Evolutionary conservation across 495 filamentous ascomycete genomes (phyloP), one percentile per base, ranked within the genome.

Genomic region (Cercophora newfieldiana): DNA sequence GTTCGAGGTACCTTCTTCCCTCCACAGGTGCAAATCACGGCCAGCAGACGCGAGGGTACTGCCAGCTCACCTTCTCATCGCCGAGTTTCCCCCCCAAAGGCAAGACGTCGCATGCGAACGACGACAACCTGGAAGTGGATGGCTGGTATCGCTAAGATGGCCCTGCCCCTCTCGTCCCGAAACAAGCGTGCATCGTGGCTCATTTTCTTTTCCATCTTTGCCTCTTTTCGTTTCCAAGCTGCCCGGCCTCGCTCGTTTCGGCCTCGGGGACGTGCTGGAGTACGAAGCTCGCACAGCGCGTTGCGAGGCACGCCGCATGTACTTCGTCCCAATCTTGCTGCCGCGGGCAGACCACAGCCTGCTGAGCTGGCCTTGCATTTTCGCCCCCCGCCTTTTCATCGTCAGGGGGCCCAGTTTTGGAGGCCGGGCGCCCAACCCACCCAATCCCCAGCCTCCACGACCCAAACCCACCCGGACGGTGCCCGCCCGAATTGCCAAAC

Each of bases 351-450:
- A 30, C 44, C 68, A 70, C 66, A 71, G 69, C 68, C 71, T 58
- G 65, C 68, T 77, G 75, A 67, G 75, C 66, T 77, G 75, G 70
- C 75, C 70, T 71, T 75, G 73, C 75, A 77, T 72, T 57, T 68
- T 58, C 68, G 63, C 63, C 67, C 68, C 66, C 69, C 74, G 70
- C 63, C 69, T 68, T 70, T 61, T 63, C 60, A 37, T 25, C 30
- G 14, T 29, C 24, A 53, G 49, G 56, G 50, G 71, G 29, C 50
- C 70, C 66, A 66, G 58, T 73, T 68, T 73, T 71, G 49, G 62
- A 59, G 68, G 64, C 67, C 60, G 55, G 62, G 59, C 58, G 37
- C 31, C 61, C 33, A 56, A 10, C 24, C 49, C 44, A 63, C 66
- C 74, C 74, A 76, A 76, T 76, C 67, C 66, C 55, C 59, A 67